Conservation (phyloP, 1,284 basidiomycete genomes). For the Erythrobasidium hasegawianum region DNA sequence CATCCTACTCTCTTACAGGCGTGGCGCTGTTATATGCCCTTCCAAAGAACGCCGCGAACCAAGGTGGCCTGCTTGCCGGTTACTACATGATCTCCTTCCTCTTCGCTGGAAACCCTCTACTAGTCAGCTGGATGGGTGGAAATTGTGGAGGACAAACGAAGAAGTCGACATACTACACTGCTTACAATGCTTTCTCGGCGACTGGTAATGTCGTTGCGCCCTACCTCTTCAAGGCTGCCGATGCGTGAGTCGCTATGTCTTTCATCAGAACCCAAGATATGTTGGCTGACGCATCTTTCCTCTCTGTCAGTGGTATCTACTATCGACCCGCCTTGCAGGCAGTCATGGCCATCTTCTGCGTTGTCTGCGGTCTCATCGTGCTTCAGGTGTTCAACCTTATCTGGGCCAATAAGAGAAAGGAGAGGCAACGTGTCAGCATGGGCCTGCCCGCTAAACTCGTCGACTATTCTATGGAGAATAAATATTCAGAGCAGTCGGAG, state of each 20-base stretch:
- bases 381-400: conserved; percentile 40
- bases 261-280: too few relatives aligned
- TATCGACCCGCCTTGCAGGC: conserved; percentile 22
- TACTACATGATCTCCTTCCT: conserved; percentile 52
- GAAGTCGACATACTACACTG: conserved; percentile 46
- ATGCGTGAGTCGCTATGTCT: too few relatives aligned
- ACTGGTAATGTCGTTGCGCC: conserved; percentile 45
- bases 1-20: conserved; percentile 38
- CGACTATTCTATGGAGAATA: conserved; percentile 45
- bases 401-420: conserved; percentile 46
- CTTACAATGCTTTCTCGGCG: conserved; percentile 27
- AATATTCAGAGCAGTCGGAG: conserved; percentile 37
- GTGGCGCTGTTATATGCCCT: conserved; percentile 46
- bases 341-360: conserved; percentile 41
- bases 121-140: conserved; percentile 51
- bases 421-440: conserved; percentile 44
- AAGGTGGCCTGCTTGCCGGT: conserved; percentile 46
- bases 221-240: conserved; percentile 48
- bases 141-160: conserved; percentile 53
- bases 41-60: conserved; percentile 34
- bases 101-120: conserved; percentile 47
- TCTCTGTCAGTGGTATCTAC: conserved; percentile 3
- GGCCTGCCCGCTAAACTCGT: conserved; percentile 48
- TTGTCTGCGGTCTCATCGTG: conserved; percentile 41
- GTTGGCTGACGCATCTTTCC: too few relatives aligned